A percentile compares a stretch with the other conserved stretches of the same genome.
These are phyloP conservation scores for Plasmodium gallinaceum DNA, from an alignment of 169 alveolate species.

Conservation along the genomic window DNA sequence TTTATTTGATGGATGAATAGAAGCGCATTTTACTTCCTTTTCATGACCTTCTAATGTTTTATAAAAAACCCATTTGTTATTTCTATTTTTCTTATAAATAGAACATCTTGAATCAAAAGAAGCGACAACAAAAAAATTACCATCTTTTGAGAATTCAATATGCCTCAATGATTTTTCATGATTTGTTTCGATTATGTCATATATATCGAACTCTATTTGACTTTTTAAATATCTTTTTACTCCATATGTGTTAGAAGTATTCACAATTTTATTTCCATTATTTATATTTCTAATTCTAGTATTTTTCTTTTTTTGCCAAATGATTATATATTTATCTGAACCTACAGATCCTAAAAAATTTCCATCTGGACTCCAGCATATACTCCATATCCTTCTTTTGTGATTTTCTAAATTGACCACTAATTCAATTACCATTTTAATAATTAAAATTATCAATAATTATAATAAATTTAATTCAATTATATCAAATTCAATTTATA, in stretches of 20 bases:
- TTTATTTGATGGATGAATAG: slow-evolving; percentile 80
- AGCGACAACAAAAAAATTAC: slow-evolving; percentile 82
- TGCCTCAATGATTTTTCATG: slow-evolving; percentile 84
- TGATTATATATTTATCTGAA: slow-evolving; percentile 60
- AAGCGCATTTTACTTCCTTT: slow-evolving; percentile 85
- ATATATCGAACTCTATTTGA: slow-evolving; percentile 19
- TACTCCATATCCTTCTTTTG: slow-evolving; percentile 68
- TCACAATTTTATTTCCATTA: slow-evolving; percentile 1
- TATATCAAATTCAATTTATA: too few relatives aligned
- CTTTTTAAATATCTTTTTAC: slow-evolving; percentile 8
- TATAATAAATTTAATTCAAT: too few relatives aligned
- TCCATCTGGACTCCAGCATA: slow-evolving; percentile 75
- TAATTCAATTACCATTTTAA: slow-evolving; percentile 41
- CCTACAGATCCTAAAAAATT: slow-evolving; percentile 62
- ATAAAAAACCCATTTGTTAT: slow-evolving; percentile 79
- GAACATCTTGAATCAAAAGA: slow-evolving; percentile 85
- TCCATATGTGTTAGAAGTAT: background rate
- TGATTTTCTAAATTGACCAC: slow-evolving; percentile 62
- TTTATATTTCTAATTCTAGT: slow-evolving; percentile 10
- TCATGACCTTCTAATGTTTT: slow-evolving; percentile 85
- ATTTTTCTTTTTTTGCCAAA: slow-evolving; percentile 48
- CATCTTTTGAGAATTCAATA: slow-evolving; percentile 82
- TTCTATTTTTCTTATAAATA: slow-evolving; percentile 34
- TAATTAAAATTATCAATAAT: background rate
- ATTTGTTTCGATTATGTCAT: slow-evolving; percentile 79